Evolutionary conservation across 164 flowering plant genomes (phyloP).

Genomic region (Hamamelis virginiana): DNA sequence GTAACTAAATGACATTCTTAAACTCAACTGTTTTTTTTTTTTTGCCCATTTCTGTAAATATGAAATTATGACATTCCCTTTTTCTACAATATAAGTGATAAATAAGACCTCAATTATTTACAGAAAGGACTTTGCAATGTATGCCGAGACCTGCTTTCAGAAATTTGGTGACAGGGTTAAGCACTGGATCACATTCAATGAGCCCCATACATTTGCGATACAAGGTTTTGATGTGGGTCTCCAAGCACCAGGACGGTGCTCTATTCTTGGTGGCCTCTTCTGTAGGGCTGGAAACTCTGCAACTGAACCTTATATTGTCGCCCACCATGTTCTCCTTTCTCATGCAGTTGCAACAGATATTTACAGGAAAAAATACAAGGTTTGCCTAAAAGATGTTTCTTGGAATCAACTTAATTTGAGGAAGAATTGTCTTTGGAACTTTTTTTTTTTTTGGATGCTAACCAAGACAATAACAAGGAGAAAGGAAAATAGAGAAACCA

Average conservation of each 20-base stretch:
- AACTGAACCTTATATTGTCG: constrained; percentile 88
- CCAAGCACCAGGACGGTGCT: constrained; percentile 86
- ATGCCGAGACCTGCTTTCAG: constrained; percentile 79
- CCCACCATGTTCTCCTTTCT: constrained; percentile 67
- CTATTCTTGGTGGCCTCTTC: constrained; percentile 52
- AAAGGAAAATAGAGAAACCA: too few relatives aligned
- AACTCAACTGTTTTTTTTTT: background rate
- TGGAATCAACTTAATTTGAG: background rate
- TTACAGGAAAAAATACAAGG: constrained; percentile 77
- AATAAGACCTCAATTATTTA: constrained; percentile 4
- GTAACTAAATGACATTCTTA: constrained; percentile 32
- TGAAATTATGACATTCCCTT: background rate
- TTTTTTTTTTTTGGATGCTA: background rate
- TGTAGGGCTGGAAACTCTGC: constrained; percentile 83
- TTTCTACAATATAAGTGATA: background rate
- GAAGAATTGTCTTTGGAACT: background rate
- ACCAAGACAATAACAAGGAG: too few relatives aligned
- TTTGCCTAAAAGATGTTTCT: constrained; percentile 1
- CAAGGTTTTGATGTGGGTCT: constrained; percentile 92
- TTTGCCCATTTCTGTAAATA: background rate
- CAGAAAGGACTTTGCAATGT: constrained; percentile 79
- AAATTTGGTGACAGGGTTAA: constrained; percentile 91
- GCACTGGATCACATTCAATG: constrained; percentile 94
- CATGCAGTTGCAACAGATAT: constrained; percentile 64
- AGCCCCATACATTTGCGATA: constrained; percentile 72